Evolutionary conservation across 1,139 yeast species (phyloP), one percentile per base, ranked within the genome.

Genomic region (Nakaseomyces kungkrabaensis): DNA sequence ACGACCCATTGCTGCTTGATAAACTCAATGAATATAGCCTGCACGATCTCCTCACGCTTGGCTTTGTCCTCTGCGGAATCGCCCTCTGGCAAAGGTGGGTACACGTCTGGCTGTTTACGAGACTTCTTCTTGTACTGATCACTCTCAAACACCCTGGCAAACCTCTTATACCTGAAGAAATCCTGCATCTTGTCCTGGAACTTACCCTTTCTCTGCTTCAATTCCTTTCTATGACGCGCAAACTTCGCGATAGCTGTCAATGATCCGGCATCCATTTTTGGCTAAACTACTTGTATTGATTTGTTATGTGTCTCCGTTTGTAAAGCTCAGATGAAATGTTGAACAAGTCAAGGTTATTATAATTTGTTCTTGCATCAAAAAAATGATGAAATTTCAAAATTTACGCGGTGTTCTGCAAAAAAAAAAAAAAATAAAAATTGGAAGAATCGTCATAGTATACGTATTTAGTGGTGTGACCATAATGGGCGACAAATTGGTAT

Each of bases 151-250:
- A 95, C 95, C 58, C 97, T 74, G 13, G 79, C 71, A 45, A 88
- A 84, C 60, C 98, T 77, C 67, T 94, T 92, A 66, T 74, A 85
- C 59, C 95, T 76, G 76, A 92, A 92, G 66, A 92, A 90, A 53
- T 87, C 95, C 42, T 79, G 76, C 37, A 79, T 78, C 54, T 78
- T 77, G 49, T 84, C 84, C 60, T 82, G 81, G 50, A 86, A 72
- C 43, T 84, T 70, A 5, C 97, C 97, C 52, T 80, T 78, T 61
- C 98, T 81, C 65, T 81, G 85, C 64, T 92, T 92, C 57, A 92
- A 73, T 29, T 70, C 68, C 43, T 73, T 65, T 64, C 85, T 77
- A 59, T 80, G 79, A 56, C 92, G 81, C 53, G 89, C 71, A 55
- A 75, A 85, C 52, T 77, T 76, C 43, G 95, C 96, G 50, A 90